Base-by-base conservation (phyloP, 495 filamentous ascomycete species). In the Penicillium tannophilum region DNA sequence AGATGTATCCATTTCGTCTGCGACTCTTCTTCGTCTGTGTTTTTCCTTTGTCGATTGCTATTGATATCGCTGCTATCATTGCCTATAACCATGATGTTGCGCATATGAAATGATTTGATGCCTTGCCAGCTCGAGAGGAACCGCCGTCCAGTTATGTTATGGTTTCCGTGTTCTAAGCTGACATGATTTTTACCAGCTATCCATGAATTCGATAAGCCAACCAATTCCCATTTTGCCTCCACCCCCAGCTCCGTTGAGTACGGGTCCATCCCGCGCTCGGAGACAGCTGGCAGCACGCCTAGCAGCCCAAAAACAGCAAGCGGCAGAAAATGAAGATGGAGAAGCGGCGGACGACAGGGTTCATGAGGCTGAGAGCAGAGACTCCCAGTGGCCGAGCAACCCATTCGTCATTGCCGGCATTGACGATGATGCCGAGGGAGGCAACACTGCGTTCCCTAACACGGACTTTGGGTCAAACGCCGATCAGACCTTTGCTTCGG, bases 201-300 rank as follows among this genome's bases (percentile, higher is more conserved):
- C 68, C 17, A 53, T 63, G 43, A 72, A 66, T 43, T 71, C 76
- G 39, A 68, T 69, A 10, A 79, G 76, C 58, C 73, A 78, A 47
- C 76, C 76, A 26, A 77, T 79, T 54, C 78, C 76, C 1, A 79
- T 80, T 45, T 55, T 80, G 16, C 73, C 78, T 35, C 76, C 78
- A 11, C 78, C 78, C 42, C 78, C 78, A 30, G 76, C 78, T 56
- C 75, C 79, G n/a, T 53, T 78, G 56, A 91, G 92, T 65, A 84
- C 92, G 23, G 88, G 89, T 10, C 92, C 92, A 3, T 93, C 91
- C 3, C 84, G 92, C n/a, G 92, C 92, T 19, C 86, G 92, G 17
- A 82, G 91, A 19, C 92, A 95, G 72, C 80, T 97, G 17, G 91
- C 90, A 30, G 89, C 87, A 30, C 86, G 91, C 20, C 84, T 97